Conservation (phyloP, 345 rosid species). For the Streptanthus diversifolius region DNA sequence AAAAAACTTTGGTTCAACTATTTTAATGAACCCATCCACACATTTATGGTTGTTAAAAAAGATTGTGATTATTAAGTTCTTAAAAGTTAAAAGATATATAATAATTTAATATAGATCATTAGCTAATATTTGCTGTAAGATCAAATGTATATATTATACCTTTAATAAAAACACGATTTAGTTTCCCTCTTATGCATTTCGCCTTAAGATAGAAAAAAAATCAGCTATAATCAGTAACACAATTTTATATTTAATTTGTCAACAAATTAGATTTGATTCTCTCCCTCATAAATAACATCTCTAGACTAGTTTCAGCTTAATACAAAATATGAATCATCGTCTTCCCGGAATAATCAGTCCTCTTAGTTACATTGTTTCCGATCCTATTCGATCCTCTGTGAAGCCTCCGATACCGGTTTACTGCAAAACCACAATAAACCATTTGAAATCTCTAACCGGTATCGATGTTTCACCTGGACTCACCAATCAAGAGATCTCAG, state of each 20-base stretch:
- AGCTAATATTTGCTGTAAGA: slow-evolving; percentile 12
- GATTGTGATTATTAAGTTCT: not conserved
- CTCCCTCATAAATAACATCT: not conserved
- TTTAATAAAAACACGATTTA: not conserved
- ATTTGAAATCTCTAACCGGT: slow-evolving; percentile 46
- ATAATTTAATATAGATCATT: not conserved
- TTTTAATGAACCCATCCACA: not conserved
- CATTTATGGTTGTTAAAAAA: not conserved
- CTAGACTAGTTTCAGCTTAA: not conserved
- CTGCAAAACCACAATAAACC: slow-evolving; percentile 50
- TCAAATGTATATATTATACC: not conserved
- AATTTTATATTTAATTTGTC: not conserved
- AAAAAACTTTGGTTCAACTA: not conserved
- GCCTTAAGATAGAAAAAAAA: not conserved
- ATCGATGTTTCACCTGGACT: slow-evolving; percentile 59
- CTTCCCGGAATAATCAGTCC: slow-evolving; percentile 22
- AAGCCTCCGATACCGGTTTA: slow-evolving; percentile 47
- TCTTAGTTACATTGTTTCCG: slow-evolving; percentile 6
- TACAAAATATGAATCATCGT: slow-evolving; percentile 20
- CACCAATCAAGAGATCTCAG: slow-evolving; percentile 54
- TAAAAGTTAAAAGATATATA: not conserved
- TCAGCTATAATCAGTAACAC: not conserved
- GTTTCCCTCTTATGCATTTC: slow-evolving; percentile 1
- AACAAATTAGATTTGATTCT: slow-evolving; percentile 10
- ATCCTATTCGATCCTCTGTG: slow-evolving; percentile 19